Conservation (phyloP, 768 basidiomycete species). For the Clathrus columnatus region DNA sequence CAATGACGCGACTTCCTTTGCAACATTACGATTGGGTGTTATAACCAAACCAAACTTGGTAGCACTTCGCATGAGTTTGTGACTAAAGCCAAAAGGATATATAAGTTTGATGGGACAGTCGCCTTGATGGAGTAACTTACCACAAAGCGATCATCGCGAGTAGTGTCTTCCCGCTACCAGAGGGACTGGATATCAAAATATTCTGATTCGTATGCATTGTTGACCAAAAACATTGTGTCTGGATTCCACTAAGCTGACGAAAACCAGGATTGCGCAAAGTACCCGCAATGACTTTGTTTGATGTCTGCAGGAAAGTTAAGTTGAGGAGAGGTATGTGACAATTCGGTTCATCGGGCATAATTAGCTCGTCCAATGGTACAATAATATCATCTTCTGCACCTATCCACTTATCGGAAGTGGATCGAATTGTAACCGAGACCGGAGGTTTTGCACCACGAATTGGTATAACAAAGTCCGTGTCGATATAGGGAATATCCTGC, state of each 20-base stretch:
- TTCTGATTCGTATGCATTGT: conserved; percentile 59
- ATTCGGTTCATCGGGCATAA: conserved; percentile 61
- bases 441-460: conserved; percentile 52
- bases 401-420: conserved; percentile 87
- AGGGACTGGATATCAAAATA: conserved; percentile 68
- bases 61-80: conserved; percentile 36
- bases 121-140: conserved; percentile 52
- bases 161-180: conserved; percentile 72
- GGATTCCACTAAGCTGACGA: conserved; percentile 68
- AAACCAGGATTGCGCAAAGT: conserved; percentile 37
- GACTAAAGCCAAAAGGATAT: conserved; percentile 34
- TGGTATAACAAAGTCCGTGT: conserved; percentile 75
- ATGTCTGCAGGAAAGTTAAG: conserved; percentile 63
- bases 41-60: conserved; percentile 54
- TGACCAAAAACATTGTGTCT: conserved; percentile 86
- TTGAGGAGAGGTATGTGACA: conserved; percentile 57
- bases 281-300: conserved; percentile 32
- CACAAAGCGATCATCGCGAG: conserved; percentile 63
- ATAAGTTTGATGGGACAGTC: no score
- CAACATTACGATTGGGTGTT: conserved; percentile 48
- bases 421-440: conserved; percentile 61
- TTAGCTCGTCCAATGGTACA: conserved; percentile 55
- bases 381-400: conserved; percentile 72
- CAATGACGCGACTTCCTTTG: conserved; percentile 44
- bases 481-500: conserved; percentile 46